Base-by-base conservation (phyloP, 306 rosid genomes). In the Chamaecrista fasciculata region DNA sequence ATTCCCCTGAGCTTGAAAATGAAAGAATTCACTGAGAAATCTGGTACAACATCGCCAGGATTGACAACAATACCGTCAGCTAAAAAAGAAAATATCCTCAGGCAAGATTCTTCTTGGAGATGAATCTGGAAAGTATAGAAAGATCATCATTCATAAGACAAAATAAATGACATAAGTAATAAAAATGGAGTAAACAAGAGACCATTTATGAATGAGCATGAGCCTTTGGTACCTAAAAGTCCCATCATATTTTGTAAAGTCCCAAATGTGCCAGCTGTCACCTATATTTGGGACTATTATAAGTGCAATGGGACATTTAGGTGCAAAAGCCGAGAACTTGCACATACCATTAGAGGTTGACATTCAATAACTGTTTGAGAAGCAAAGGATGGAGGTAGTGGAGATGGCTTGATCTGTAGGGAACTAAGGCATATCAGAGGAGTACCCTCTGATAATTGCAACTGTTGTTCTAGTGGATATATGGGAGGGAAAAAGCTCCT, bases 1-100 rank as follows among this genome's bases (percentile, higher is more conserved):
- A 94, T 68, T 71, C 79, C 98, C 85, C 77, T 88, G 62, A 88
- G 90, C 61, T 75, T 65, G 78, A 90, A 89, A 73, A 57, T 33
- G 50, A 88, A 78, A 10, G 88, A 86, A 63, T 86, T 94, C 21
- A 94, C 79, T 9, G 98, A 90, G 79, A 70, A 94, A 77, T 88
- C 96, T 19, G 98, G 95, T 29, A 85, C 82, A 82, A 88, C 85
- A 47, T 81, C 86, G 76, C 89, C 83, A 26, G 86, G 92, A 81
- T 83, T 94, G 81, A 84, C 90, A 14, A 88, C 90, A 71, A 94
- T 83, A 53, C 96, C 95, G 85, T 94, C 98, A 51, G 97, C 90
- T 66, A 94, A 83, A 84, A 94, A 94, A 67, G 98, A 94, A 77
- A 78, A 75, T 73, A 94, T 90, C 76, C 86, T 89, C 80, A 94